Conservation (phyloP, 2,329 filamentous ascomycete genomes). For the Escovopsis sp. region DNA sequence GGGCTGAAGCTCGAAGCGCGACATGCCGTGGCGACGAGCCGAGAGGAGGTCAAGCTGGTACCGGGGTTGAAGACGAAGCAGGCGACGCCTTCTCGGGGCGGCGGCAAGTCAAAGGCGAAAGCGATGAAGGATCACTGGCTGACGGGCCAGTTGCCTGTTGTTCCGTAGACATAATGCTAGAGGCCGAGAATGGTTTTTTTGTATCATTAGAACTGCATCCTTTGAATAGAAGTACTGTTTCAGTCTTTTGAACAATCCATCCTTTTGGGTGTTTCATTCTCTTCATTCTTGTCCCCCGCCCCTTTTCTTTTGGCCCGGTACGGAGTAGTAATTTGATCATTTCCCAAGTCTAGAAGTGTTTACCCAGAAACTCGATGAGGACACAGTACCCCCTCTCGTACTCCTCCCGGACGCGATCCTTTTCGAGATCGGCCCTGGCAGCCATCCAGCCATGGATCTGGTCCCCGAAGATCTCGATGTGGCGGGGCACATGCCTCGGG, state of each 20-base stretch:
- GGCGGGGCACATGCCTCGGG: slow-evolving; percentile 29
- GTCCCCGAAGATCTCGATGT: slow-evolving; percentile 50
- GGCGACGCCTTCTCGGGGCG: too few relatives aligned
- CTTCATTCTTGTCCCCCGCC: too few relatives aligned
- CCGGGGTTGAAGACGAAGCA: too few relatives aligned
- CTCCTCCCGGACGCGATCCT: slow-evolving; percentile 44
- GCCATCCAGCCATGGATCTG: slow-evolving; percentile 67
- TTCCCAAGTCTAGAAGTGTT: slow-evolving; percentile 26
- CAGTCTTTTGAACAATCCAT: too few relatives aligned
- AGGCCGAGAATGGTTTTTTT: too few relatives aligned
- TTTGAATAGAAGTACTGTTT: too few relatives aligned
- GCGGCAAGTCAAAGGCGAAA: neutral
- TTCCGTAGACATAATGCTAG: too few relatives aligned
- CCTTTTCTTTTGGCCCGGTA: too few relatives aligned
- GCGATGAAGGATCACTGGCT: neutral
- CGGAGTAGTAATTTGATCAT: too few relatives aligned
- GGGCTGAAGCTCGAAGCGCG: slow-evolving; percentile 35
- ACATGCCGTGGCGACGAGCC: slow-evolving; percentile 34
- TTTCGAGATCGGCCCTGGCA: slow-evolving; percentile 43
- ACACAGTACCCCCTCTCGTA: slow-evolving; percentile 47
- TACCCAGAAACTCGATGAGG: slow-evolving; percentile 41
- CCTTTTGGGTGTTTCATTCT: neutral
- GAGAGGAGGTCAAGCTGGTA: slow-evolving; percentile 29
- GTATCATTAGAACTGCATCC: too few relatives aligned
- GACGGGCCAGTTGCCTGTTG: too few relatives aligned